Conservation (phyloP, 495 filamentous ascomycete species). For the Corynascus novoguineensis region DNA sequence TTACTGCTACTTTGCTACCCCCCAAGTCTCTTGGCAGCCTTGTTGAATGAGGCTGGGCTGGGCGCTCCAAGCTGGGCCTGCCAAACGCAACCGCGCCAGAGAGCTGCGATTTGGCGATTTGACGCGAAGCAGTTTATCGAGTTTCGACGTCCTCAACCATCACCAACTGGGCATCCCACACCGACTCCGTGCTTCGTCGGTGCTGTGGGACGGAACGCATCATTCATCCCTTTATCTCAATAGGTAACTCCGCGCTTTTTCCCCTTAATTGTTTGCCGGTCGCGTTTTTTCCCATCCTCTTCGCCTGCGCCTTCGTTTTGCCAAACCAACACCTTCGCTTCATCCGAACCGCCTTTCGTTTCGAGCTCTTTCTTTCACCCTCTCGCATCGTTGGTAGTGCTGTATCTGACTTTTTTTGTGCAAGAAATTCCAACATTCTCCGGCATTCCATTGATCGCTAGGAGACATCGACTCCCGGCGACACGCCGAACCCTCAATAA, state of each 20-base stretch:
- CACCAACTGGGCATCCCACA: constrained; percentile 8
- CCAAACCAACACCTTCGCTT: neutral
- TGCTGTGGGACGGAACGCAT: constrained; percentile 4
- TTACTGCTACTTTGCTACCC: neutral
- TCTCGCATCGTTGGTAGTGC: neutral
- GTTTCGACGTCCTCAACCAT: constrained; percentile 10
- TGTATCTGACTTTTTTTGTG: constrained; percentile 2
- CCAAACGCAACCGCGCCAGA: constrained; percentile 17
- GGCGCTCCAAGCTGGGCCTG: neutral
- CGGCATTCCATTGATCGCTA: neutral
- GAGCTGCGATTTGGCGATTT: constrained; percentile 19
- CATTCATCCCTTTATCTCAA: constrained; percentile 17
- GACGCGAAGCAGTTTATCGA: constrained; percentile 21
- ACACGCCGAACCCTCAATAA: constrained; percentile 21
- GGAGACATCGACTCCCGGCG: constrained; percentile 14
- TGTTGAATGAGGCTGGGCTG: constrained; percentile 15
- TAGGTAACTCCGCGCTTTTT: constrained; percentile 4
- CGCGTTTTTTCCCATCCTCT: constrained; percentile 4
- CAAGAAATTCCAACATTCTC: neutral
- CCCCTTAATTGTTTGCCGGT: neutral
- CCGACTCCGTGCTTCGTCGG: constrained; percentile 8
- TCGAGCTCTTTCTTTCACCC: neutral
- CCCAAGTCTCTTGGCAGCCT: constrained; percentile 22
- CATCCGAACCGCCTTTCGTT: constrained; percentile 2
- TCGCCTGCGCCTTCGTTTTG: neutral